Percentiles rank a stretch among this genome's conserved stretches.
phyloP scores from a whole-genome alignment of 2,329 filamentous ascomycete species.

The Fusarium nygamai region DNA sequence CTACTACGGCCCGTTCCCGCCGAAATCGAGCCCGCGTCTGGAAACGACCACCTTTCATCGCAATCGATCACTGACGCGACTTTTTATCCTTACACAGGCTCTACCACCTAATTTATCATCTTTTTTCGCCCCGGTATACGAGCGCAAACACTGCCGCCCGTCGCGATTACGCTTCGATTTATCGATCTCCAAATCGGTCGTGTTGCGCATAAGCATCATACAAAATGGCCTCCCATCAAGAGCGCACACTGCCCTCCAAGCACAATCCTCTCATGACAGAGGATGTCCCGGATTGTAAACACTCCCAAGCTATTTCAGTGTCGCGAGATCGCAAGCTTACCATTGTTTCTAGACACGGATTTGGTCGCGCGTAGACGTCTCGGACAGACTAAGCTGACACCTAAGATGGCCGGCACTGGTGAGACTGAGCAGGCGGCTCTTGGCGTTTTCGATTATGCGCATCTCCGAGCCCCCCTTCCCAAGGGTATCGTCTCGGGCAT shows the following conservation, averaged over 20 bases:
- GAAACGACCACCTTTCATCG: constrained; percentile 11
- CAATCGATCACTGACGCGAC: constrained; percentile 33
- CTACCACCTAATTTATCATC: constrained; percentile 1
- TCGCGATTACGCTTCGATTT: constrained; percentile 33
- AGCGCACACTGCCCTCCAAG: constrained; percentile 65
- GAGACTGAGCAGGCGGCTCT: constrained; percentile 78
- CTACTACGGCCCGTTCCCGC: constrained; percentile 23
- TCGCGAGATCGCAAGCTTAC: constrained; percentile 40
- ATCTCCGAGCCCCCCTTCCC: constrained; percentile 90
- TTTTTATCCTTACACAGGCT: constrained; percentile 12
- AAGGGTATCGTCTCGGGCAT: constrained; percentile 93
- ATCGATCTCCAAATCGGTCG: constrained; percentile 26
- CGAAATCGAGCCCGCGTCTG: constrained; percentile 22
- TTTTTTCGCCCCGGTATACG: constrained; percentile 25
- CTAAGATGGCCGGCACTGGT: constrained; percentile 81
- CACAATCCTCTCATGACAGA: constrained; percentile 74
- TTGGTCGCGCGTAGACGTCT: constrained; percentile 87
- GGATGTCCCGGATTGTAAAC: constrained; percentile 70
- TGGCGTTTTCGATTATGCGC: constrained; percentile 93
- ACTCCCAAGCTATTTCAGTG: constrained; percentile 4
- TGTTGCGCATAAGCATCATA: constrained; percentile 48
- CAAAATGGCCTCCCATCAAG: constrained; percentile 51
- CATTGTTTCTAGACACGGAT: constrained; percentile 67
- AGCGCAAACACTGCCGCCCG: neutral
- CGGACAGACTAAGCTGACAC: constrained; percentile 89